Evolutionary conservation across 1,139 yeast species (phyloP), one percentile per base, ranked within the genome.

Genomic region (Geotrichum bryndzae): DNA sequence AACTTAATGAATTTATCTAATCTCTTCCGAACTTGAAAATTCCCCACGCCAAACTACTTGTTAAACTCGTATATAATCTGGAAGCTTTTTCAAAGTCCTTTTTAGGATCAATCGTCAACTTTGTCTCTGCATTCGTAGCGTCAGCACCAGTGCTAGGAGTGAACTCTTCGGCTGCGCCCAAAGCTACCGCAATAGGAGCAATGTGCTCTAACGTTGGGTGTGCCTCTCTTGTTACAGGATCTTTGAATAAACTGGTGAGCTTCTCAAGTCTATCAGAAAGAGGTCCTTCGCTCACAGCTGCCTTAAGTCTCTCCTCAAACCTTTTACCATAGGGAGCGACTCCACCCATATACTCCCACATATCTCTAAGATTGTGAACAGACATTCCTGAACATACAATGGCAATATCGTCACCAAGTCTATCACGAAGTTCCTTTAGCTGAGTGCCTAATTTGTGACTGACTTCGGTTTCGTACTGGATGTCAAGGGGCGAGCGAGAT

Each of bases 311-410:
- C 0, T 70, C 66, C 67, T 83, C 82, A 73, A 87, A 87, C 48
- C 79, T 78, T 57, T 72, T 69, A 5, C 77, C 81, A 67, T 86
- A 86, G 0, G 86, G 82, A 4, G 57, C 58, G 11, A 31, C 25
- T 3, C 25, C n/a, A 23, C 52, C 54, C 31, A 13, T 46, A 27
- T 54, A 58, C 50, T 18, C 15, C 27, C 57, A 75, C 27, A 84
- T 54, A 65, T 88, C 92, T 51, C 83, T 68, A 57, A 88, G 77
- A 68, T 88, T 88, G 73, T 88, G 96, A 18, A 88, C 95, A 6
- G 89, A 78, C 88, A 87, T 86, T 1, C 96, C 96, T 0, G 92
- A 86, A 63, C 85, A 81, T 3, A 88, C 70, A 3, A 88, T 72
- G 71, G 76, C 52, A 74, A 88, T 77, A 68, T 82, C 78, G 60